phyloP scores from a whole-genome alignment of 192 early-diverging fungal species.

The Backusella westeae region DNA sequence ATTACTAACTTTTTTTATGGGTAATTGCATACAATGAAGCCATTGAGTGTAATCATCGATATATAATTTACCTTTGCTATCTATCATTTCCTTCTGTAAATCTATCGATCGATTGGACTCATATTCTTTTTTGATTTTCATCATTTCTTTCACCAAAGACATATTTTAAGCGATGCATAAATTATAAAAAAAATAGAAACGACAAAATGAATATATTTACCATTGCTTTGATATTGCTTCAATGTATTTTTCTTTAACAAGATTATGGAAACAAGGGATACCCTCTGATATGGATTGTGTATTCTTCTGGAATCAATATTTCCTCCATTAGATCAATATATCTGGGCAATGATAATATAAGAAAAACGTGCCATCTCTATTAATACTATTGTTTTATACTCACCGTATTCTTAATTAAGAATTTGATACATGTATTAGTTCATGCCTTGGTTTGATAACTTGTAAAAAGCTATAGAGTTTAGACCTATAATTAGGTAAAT shows the following conservation, averaged over 20 bases:
- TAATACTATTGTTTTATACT: background rate
- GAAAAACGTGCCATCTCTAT: background rate
- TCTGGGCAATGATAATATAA: background rate
- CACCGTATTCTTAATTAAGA: conserved; percentile 52
- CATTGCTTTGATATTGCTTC: conserved; percentile 62
- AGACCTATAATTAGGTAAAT: background rate
- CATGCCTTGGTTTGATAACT: background rate
- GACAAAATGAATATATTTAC: conserved; percentile 22
- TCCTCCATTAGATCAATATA: conserved; percentile 50
- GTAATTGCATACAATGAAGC: conserved; percentile 80
- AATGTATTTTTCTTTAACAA: conserved; percentile 65
- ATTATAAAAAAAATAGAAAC: background rate
- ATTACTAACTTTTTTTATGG: conserved; percentile 31
- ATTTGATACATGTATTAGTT: conserved; percentile 26
- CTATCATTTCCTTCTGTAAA: conserved; percentile 61
- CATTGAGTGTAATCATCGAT: conserved; percentile 62
- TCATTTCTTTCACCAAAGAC: conserved; percentile 61
- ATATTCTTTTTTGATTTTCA: conserved; percentile 39
- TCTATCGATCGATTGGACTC: conserved; percentile 67
- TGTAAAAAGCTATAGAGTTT: background rate
- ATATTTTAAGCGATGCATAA: conserved; percentile 36
- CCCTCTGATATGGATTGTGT: conserved; percentile 74
- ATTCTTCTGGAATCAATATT: conserved; percentile 53
- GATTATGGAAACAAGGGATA: conserved; percentile 65
- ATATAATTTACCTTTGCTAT: conserved; percentile 71